A percentile compares a stretch with the other conserved stretches of the same genome.
Conservation (phyloP, 768 basidiomycete species). For the Hericium rajendrae region DNA sequence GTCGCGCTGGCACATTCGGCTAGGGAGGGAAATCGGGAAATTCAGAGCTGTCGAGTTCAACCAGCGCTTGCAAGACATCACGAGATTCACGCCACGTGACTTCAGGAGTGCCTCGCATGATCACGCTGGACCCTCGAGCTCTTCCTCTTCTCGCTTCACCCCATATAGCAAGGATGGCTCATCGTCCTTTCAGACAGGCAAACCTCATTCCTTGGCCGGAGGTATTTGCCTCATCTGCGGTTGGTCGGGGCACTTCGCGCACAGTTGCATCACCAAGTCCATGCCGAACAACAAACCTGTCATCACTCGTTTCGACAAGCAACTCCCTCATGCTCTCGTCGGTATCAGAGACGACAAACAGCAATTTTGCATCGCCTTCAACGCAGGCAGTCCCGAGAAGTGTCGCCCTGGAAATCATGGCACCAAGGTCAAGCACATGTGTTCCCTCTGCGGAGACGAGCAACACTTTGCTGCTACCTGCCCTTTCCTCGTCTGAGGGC, state of each 20-base stretch:
- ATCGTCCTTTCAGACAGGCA: background rate
- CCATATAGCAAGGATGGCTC: background rate
- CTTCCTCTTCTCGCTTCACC: background rate
- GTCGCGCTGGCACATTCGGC: background rate
- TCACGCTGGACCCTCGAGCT: background rate
- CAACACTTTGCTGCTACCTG: background rate
- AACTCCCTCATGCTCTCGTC: background rate
- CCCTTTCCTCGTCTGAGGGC: background rate
- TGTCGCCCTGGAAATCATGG: background rate
- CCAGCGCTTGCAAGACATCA: background rate
- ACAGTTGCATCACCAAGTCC: background rate
- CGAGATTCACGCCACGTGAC: background rate
- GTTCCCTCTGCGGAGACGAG: background rate
- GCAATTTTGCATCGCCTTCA: background rate
- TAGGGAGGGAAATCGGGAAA: background rate
- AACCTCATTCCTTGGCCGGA: background rate
- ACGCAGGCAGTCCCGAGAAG: background rate
- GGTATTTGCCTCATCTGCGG: background rate
- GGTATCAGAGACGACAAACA: background rate
- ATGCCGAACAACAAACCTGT: background rate
- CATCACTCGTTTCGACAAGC: background rate
- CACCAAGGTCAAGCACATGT: background rate
- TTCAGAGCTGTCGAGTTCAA: background rate
- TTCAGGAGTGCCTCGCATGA: background rate
- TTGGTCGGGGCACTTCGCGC: background rate